phyloP scores from a whole-genome alignment of 768 basidiomycete genomes.

The Macrolepiota fuliginosa region DNA sequence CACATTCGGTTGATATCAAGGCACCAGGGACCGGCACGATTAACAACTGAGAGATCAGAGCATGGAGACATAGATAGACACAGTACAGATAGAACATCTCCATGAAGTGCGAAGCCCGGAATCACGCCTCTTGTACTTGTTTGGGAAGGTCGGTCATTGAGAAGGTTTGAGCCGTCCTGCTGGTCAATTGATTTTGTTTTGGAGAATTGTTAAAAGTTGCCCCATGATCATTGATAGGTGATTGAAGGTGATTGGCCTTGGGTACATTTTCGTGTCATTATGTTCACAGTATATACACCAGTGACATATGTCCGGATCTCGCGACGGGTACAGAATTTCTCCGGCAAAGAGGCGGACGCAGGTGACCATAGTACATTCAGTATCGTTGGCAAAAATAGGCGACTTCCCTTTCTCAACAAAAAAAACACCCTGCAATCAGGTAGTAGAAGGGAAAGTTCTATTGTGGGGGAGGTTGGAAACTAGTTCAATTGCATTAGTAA shows the following conservation, averaged over 20 bases:
- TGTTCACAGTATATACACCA: slow-evolving; percentile 6
- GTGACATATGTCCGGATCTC: slow-evolving; percentile 5
- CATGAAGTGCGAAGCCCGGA: not conserved
- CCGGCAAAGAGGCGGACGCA: not conserved
- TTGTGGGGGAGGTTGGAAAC: slow-evolving; percentile 55
- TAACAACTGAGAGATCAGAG: not conserved
- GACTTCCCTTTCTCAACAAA: not conserved
- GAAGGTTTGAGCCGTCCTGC: not conserved
- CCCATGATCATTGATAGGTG: too few relatives aligned
- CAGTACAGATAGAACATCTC: not conserved
- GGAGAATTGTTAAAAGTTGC: not conserved
- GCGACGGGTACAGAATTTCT: not conserved
- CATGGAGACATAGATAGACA: not conserved
- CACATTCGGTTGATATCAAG: not conserved
- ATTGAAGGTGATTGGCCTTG: not conserved
- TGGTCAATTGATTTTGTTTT: not conserved
- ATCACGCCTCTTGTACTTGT: not conserved
- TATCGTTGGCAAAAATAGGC: not conserved
- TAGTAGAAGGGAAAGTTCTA: slow-evolving; percentile 18
- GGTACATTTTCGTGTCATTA: not conserved
- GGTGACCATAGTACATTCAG: not conserved
- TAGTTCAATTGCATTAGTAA: slow-evolving; percentile 20
- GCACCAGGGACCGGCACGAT: not conserved
- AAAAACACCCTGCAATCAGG: slow-evolving; percentile 3
- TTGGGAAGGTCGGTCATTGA: not conserved